A percentile compares a stretch with the other conserved stretches of the same genome.
phyloP scores from a whole-genome alignment of 2,329 filamentous ascomycete species.

The Samsoniella hepiali region DNA sequence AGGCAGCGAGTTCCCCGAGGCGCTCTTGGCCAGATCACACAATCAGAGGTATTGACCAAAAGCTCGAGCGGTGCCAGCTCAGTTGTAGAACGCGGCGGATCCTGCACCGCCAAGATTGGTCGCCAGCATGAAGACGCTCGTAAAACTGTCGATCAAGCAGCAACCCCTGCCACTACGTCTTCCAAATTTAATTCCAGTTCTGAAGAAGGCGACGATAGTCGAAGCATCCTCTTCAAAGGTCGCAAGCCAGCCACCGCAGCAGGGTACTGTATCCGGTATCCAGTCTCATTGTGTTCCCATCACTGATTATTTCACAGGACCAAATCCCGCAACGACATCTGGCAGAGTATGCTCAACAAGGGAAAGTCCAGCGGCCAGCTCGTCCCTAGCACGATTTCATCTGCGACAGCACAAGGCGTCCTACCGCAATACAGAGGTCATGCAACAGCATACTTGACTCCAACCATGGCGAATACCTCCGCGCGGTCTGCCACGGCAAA shows the following conservation, averaged over 20 bases:
- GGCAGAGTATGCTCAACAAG: constrained; percentile 51
- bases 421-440: constrained; percentile 52
- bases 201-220: constrained; percentile 34
- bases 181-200: constrained; percentile 28
- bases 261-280: constrained; percentile 30
- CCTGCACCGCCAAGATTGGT: constrained; percentile 25
- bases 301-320: constrained; percentile 28
- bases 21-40: constrained; percentile 29
- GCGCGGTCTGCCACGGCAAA: constrained; percentile 28
- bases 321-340: constrained; percentile 43
- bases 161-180: constrained; percentile 6
- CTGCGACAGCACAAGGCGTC: constrained; percentile 52
- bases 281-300: neutral
- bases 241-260: constrained; percentile 29
- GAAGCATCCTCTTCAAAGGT: constrained; percentile 38
- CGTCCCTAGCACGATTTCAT: constrained; percentile 48
- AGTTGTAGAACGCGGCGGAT: constrained; percentile 25
- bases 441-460: constrained; percentile 49
- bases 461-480: constrained; percentile 40
- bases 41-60: constrained; percentile 32
- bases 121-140: constrained; percentile 30
- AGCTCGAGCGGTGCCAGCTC: constrained; percentile 24
- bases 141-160: constrained; percentile 22
- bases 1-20: constrained; percentile 24
- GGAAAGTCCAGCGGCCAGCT: constrained; percentile 46